Conservation (phyloP, 2,329 filamentous ascomycete genomes). For the Aureobasidium sp. region DNA sequence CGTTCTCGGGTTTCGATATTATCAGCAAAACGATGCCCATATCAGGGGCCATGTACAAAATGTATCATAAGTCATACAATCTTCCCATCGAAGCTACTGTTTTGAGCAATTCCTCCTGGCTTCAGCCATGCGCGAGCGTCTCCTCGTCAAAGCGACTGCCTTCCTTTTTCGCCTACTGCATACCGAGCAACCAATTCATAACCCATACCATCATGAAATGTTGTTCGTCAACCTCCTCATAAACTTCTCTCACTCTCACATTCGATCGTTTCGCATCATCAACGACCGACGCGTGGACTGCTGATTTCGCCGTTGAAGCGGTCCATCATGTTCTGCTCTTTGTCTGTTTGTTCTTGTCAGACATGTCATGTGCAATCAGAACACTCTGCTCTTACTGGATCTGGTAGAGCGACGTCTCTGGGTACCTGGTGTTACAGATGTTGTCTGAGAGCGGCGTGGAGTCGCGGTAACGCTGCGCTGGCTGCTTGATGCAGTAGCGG, state of each 20-base stretch:
- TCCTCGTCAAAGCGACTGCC: background rate
- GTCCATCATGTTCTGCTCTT: conserved; percentile 7
- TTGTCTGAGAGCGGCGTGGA: background rate
- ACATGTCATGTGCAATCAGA: background rate
- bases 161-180: background rate
- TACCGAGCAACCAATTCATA: background rate
- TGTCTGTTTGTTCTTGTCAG: conserved; percentile 1
- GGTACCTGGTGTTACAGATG: background rate
- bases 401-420: conserved; percentile 6
- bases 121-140: background rate
- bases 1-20: background rate
- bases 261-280: background rate
- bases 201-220: background rate
- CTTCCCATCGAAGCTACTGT: background rate
- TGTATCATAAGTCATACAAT: conserved; percentile 10
- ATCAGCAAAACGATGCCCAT: background rate
- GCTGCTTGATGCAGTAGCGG: background rate
- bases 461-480: background rate
- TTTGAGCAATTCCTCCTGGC: background rate
- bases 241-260: background rate
- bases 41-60: conserved; percentile 4
- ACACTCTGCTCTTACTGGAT: background rate
- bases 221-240: background rate
- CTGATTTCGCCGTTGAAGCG: conserved; percentile 8
- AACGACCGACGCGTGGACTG: background rate